Percentiles rank a stretch among this genome's conserved stretches.
Evolutionary conservation across 805 yeast genomes (phyloP).

Genomic region (Lipomyces yamadae): DNA sequence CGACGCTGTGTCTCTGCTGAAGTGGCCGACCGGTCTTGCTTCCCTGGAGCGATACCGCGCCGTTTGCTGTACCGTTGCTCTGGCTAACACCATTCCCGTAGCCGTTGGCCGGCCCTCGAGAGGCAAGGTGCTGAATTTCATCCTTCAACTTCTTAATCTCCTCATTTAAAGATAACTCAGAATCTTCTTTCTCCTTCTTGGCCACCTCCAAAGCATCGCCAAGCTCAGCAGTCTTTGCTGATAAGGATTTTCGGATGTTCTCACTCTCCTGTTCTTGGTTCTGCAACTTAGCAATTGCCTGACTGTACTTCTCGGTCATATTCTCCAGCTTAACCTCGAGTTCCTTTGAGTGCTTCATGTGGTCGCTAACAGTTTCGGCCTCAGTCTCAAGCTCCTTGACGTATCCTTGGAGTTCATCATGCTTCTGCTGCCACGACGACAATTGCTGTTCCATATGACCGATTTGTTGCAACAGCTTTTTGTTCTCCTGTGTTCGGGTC

Average conservation of each 20-base stretch:
- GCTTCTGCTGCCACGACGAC: slow-evolving; percentile 43
- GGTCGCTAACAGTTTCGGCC: slow-evolving; percentile 31
- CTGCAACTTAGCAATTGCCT: slow-evolving; percentile 39
- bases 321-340: slow-evolving; percentile 30
- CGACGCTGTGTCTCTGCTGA: slow-evolving; percentile 32
- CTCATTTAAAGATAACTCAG: slow-evolving; percentile 36
- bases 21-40: slow-evolving; percentile 23
- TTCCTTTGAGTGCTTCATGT: slow-evolving; percentile 30
- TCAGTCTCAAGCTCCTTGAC: slow-evolving; percentile 42
- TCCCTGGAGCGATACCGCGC: slow-evolving; percentile 15
- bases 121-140: slow-evolving; percentile 47
- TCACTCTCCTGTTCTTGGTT: slow-evolving; percentile 28
- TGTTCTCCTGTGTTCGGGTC: slow-evolving; percentile 79
- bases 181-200: slow-evolving; percentile 30
- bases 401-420: slow-evolving; percentile 39
- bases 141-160: slow-evolving; percentile 41
- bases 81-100: slow-evolving; percentile 35
- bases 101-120: slow-evolving; percentile 45
- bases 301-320: slow-evolving; percentile 38
- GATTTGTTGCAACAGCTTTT: slow-evolving; percentile 67
- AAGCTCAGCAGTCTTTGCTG: slow-evolving; percentile 28
- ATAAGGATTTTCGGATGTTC: slow-evolving; percentile 17
- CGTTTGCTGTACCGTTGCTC: slow-evolving; percentile 38
- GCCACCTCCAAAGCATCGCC: slow-evolving; percentile 22
- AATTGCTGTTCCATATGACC: slow-evolving; percentile 46